phyloP scores from a whole-genome alignment of 441 rosid species.

The Biscutella laevigata region DNA sequence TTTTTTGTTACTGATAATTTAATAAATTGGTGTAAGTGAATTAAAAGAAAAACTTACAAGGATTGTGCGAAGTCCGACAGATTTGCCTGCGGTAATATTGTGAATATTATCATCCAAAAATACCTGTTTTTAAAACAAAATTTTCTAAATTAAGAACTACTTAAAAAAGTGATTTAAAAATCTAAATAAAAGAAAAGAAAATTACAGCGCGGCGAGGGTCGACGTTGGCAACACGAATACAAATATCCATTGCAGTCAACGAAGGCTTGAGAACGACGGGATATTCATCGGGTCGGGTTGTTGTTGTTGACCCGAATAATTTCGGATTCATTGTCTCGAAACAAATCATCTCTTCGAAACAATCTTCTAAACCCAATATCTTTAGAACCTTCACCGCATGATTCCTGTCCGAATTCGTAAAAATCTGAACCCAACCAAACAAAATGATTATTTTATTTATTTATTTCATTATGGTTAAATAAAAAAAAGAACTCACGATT shows the following conservation, averaged over 20 bases:
- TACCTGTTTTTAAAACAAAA: slow-evolving; percentile 28
- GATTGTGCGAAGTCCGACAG: slow-evolving; percentile 57
- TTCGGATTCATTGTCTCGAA: slow-evolving; percentile 77
- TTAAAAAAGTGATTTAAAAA: too few relatives aligned
- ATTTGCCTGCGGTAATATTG: slow-evolving; percentile 64
- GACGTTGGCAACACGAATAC: slow-evolving; percentile 45
- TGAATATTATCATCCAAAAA: slow-evolving; percentile 68
- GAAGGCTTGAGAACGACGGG: slow-evolving; percentile 80
- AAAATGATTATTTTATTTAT: background rate
- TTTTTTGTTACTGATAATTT: too few relatives aligned
- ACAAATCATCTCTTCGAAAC: slow-evolving; percentile 69
- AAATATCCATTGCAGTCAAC: slow-evolving; percentile 57
- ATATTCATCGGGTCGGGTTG: slow-evolving; percentile 48
- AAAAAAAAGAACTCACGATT: slow-evolving; percentile 37
- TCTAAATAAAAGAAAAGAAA: background rate
- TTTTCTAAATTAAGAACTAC: background rate
- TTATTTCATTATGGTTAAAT: too few relatives aligned
- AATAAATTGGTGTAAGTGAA: background rate
- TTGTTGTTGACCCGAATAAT: slow-evolving; percentile 33
- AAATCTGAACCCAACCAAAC: slow-evolving; percentile 36
- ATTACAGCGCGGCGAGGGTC: slow-evolving; percentile 61
- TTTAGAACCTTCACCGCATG: slow-evolving; percentile 51
- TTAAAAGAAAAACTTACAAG: slow-evolving; percentile 32
- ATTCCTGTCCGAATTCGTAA: slow-evolving; percentile 64
- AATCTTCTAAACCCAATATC: slow-evolving; percentile 56